These are phyloP conservation scores for Echria macrotheca DNA, from an alignment of 495 filamentous ascomycete genomes.

Conservation along the genomic window DNA sequence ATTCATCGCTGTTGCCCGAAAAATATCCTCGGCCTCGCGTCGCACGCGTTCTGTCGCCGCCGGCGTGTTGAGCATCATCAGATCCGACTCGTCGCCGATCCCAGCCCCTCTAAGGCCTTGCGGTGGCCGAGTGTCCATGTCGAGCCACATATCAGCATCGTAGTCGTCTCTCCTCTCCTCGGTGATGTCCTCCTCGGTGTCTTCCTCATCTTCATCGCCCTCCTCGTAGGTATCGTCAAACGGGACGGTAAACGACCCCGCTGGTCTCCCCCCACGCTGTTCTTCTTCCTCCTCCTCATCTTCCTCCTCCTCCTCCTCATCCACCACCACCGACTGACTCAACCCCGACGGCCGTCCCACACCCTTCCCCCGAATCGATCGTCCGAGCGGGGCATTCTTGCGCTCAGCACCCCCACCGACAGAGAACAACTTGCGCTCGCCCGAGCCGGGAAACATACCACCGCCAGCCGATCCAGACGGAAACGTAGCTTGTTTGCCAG, in stretches of 20 bases:
- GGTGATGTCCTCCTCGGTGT: slow-evolving; percentile 13
- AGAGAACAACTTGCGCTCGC: not conserved
- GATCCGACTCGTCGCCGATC: slow-evolving; percentile 35
- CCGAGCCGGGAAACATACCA: not conserved
- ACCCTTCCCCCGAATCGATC: slow-evolving; percentile 32
- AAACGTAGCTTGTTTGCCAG: no score
- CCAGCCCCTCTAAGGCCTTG: not conserved
- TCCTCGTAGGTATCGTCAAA: slow-evolving; percentile 32
- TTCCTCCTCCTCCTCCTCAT: slow-evolving; percentile 25
- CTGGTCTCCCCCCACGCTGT: slow-evolving; percentile 24
- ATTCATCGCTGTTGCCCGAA: slow-evolving; percentile 38
- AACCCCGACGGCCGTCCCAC: slow-evolving; percentile 9
- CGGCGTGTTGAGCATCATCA: slow-evolving; percentile 42
- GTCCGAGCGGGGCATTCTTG: slow-evolving; percentile 37
- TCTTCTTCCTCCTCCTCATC: slow-evolving; percentile 30
- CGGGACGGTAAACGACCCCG: slow-evolving; percentile 31
- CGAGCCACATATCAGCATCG: slow-evolving; percentile 30
- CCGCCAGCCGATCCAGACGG: not conserved
- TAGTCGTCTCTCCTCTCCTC: not conserved
- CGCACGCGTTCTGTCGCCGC: slow-evolving; percentile 42
- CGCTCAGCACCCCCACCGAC: slow-evolving; percentile 1
- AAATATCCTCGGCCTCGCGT: slow-evolving; percentile 42
- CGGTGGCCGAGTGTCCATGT: slow-evolving; percentile 17
- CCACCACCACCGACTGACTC: slow-evolving; percentile 20
- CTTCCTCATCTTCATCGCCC: slow-evolving; percentile 26